Conservation (phyloP, 495 filamentous ascomycete species). For the Neurospora sp. region DNA sequence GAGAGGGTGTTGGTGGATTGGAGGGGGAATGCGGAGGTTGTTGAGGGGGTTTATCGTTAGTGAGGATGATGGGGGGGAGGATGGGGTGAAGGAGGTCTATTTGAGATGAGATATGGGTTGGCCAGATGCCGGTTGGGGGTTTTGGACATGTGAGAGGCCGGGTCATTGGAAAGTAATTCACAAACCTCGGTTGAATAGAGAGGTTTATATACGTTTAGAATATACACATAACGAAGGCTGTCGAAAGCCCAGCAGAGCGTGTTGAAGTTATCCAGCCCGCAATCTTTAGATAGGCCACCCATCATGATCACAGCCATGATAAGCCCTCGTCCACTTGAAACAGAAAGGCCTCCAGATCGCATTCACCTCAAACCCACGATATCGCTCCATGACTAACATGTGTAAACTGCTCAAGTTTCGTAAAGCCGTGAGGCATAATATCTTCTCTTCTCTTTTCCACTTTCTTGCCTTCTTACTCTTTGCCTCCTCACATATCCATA, state of each 20-base stretch:
- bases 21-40: slow-evolving; percentile 16
- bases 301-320: neutral
- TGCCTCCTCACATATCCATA: neutral
- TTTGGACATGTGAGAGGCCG: no score
- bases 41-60: neutral
- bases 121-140: no score
- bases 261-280: neutral
- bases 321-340: neutral
- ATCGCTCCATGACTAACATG: neutral
- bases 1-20: slow-evolving; percentile 16
- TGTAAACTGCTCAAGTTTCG: neutral
- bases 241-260: neutral
- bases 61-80: neutral
- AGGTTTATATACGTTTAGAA: neutral
- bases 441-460: neutral
- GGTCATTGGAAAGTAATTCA: no score
- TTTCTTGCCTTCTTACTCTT: neutral
- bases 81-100: no score
- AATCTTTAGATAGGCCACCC: neutral
- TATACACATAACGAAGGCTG: neutral
- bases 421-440: neutral
- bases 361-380: neutral
- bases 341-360: neutral
- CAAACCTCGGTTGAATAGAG: no score
- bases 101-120: no score